Evolutionary conservation across 192 early-diverging fungal species (phyloP).

Genomic region (Linnemannia hyalina): DNA sequence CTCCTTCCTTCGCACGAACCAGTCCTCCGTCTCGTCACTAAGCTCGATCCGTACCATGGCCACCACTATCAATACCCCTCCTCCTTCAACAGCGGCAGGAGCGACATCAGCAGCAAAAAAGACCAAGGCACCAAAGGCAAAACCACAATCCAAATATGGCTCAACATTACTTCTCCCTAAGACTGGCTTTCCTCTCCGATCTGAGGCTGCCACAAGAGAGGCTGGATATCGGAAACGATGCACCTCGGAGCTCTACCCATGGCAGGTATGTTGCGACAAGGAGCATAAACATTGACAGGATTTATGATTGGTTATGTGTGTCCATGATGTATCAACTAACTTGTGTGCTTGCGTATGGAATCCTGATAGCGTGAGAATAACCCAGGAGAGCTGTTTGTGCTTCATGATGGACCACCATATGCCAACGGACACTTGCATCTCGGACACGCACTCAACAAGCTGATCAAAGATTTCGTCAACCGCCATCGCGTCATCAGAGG

Average conservation of each 20-base stretch:
- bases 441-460: slow-evolving; percentile 85
- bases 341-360: neutral
- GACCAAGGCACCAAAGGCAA: slow-evolving; percentile 9
- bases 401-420: slow-evolving; percentile 89
- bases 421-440: slow-evolving; percentile 83
- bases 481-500: slow-evolving; percentile 80
- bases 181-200: slow-evolving; percentile 76
- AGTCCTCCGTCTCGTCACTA: neutral
- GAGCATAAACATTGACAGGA: neutral
- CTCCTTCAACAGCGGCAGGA: slow-evolving; percentile 11
- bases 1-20: neutral
- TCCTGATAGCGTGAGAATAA: slow-evolving; percentile 67
- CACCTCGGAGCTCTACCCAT: slow-evolving; percentile 74
- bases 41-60: slow-evolving; percentile 28
- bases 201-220: slow-evolving; percentile 72
- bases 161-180: slow-evolving; percentile 79
- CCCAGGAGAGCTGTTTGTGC: slow-evolving; percentile 74
- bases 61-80: neutral
- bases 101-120: slow-evolving; percentile 17
- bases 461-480: slow-evolving; percentile 85
- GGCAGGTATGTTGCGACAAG: slow-evolving; percentile 68
- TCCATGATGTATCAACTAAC: neutral
- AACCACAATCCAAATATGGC: slow-evolving; percentile 59
- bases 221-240: slow-evolving; percentile 71
- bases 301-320: neutral